Conservation (phyloP, 2,329 filamentous ascomycete species). For the Aspergillus proliferans region DNA sequence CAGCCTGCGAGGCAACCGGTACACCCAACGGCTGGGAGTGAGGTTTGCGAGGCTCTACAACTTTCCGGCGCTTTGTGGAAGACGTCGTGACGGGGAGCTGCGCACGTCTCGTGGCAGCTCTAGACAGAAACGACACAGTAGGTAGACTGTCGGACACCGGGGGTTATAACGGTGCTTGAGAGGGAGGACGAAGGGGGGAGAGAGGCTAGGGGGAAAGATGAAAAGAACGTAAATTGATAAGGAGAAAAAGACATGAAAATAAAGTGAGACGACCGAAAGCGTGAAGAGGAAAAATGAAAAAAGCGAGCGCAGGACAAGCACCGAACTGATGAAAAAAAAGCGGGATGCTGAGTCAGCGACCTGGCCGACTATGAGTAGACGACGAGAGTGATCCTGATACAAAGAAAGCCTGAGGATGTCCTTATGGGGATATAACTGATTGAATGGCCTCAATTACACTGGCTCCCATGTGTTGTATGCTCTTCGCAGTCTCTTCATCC, state of each 20-base stretch:
- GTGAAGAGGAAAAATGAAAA: conserved; percentile 2
- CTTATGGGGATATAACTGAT: too few relatives aligned
- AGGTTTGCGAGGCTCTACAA: conserved; percentile 39
- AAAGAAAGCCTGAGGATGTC: too few relatives aligned
- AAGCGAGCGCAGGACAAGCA: conserved; percentile 2
- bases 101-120: conserved; percentile 41
- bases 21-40: conserved; percentile 22
- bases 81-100: conserved; percentile 46
- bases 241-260: conserved; percentile 7
- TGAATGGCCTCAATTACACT: too few relatives aligned
- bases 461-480: too few relatives aligned
- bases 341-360: conserved; percentile 6
- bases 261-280: not conserved
- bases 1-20: conserved; percentile 26
- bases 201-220: not conserved
- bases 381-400: too few relatives aligned
- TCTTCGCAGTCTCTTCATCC: too few relatives aligned
- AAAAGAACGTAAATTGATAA: conserved; percentile 1
- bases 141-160: conserved; percentile 2
- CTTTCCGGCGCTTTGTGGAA: conserved; percentile 45
- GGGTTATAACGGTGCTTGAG: not conserved
- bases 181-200: not conserved
- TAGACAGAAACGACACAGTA: conserved; percentile 23
- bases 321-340: conserved; percentile 1
- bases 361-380: not conserved